These are phyloP conservation scores for Phylloporus sp. DNA, from an alignment of 768 basidiomycete species.

Conservation along the genomic window DNA sequence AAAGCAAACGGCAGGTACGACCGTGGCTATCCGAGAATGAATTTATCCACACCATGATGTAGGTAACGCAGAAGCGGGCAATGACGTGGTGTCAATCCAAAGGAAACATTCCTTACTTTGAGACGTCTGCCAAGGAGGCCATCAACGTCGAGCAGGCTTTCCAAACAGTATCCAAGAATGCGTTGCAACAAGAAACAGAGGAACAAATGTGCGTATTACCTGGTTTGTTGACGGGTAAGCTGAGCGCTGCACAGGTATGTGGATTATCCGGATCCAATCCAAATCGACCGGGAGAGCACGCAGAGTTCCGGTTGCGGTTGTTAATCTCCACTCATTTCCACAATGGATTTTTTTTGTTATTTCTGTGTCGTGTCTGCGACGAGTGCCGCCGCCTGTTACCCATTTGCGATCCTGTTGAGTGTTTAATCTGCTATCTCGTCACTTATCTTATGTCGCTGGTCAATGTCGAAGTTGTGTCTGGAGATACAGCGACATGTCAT, in stretches of 20 bases:
- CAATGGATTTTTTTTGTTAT: conserved; percentile 23
- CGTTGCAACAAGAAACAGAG: conserved; percentile 94
- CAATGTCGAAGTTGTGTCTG: conserved; percentile 10
- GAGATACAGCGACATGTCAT: conserved; percentile 13
- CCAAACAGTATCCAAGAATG: conserved; percentile 99
- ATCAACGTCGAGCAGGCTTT: conserved; percentile 99
- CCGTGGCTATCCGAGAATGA: not conserved
- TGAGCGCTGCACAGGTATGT: conserved; percentile 64
- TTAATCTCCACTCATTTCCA: conserved; percentile 35
- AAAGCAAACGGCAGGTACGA: conserved; percentile 91
- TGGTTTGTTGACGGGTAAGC: conserved; percentile 11
- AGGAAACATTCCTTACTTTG: conserved; percentile 99
- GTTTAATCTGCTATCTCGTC: conserved; percentile 30
- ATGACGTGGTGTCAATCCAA: conserved; percentile 99
- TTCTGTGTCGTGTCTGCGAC: conserved; percentile 24
- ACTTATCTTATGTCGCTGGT: conserved; percentile 23
- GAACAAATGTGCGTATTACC: conserved; percentile 72
- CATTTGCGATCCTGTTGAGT: conserved; percentile 30
- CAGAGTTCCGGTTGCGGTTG: conserved; percentile 94
- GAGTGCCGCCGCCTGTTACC: conserved; percentile 28
- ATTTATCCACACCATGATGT: conserved; percentile 1
- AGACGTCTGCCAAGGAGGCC: conserved; percentile 99
- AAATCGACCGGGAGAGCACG: conserved; percentile 88
- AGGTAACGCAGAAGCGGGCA: conserved; percentile 99
- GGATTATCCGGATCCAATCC: conserved; percentile 98